phyloP scores from a whole-genome alignment of 2,329 filamentous ascomycete species.

The Phialocephala sp. region DNA sequence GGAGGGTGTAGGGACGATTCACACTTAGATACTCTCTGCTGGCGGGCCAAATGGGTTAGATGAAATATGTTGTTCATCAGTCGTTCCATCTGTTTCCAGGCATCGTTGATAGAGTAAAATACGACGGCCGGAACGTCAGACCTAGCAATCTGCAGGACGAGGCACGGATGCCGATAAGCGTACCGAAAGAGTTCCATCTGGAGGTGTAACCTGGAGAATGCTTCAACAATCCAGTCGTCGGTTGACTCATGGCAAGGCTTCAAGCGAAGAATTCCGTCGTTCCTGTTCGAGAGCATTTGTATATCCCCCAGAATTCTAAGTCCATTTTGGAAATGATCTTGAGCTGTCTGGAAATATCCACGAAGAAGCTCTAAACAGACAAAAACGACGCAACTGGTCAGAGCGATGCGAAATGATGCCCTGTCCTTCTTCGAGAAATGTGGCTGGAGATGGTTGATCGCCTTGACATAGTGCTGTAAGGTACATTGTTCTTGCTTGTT shows the following conservation, averaged over 20 bases:
- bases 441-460: slow-evolving; percentile 50
- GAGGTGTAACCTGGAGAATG: slow-evolving; percentile 45
- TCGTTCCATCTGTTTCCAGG: slow-evolving; percentile 32
- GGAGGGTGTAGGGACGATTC: not conserved
- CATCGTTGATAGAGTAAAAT: slow-evolving; percentile 36
- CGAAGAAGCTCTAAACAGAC: slow-evolving; percentile 34
- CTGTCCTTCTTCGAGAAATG: slow-evolving; percentile 44
- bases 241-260: slow-evolving; percentile 38
- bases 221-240: slow-evolving; percentile 53
- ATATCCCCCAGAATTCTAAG: slow-evolving; percentile 30
- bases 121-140: slow-evolving; percentile 15
- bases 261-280: slow-evolving; percentile 16
- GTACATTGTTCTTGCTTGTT: slow-evolving; percentile 44
- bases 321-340: slow-evolving; percentile 34
- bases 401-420: slow-evolving; percentile 27
- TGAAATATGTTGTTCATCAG: slow-evolving; percentile 29
- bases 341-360: slow-evolving; percentile 28
- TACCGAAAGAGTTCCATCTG: slow-evolving; percentile 42
- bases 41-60: slow-evolving; percentile 13
- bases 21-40: too few relatives aligned
- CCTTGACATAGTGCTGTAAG: slow-evolving; percentile 55
- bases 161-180: slow-evolving; percentile 23
- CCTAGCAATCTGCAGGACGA: slow-evolving; percentile 20
- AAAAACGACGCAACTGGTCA: slow-evolving; percentile 36
- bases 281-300: slow-evolving; percentile 3